Evolutionary conservation across 345 rosid genomes (phyloP).

Genomic region (Salix exigua): DNA sequence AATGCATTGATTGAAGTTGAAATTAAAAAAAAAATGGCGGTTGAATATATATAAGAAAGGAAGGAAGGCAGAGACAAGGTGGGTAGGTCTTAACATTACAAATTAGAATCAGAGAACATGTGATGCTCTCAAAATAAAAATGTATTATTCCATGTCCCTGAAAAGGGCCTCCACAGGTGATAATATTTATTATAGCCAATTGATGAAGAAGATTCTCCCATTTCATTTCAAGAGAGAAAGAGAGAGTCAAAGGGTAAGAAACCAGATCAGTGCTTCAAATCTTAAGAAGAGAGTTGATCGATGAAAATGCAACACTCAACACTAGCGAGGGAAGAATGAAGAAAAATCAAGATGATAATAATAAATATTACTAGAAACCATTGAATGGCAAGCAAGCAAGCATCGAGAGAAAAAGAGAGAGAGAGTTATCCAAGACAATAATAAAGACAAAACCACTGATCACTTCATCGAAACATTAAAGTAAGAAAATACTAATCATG

Average conservation of each 20-base stretch:
- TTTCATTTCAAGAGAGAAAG: background rate
- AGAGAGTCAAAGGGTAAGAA: background rate
- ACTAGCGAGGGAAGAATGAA: background rate
- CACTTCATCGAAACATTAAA: slow-evolving; percentile 3
- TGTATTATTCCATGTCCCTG: slow-evolving; percentile 7
- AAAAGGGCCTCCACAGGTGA: slow-evolving; percentile 24
- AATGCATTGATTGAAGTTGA: background rate
- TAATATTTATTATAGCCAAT: background rate
- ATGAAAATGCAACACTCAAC: background rate
- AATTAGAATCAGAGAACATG: background rate
- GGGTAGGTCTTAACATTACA: slow-evolving; percentile 12
- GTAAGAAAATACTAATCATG: background rate
- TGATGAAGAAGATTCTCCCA: background rate
- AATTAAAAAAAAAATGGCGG: background rate
- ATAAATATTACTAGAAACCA: background rate
- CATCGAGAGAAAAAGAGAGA: background rate
- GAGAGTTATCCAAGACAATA: slow-evolving; percentile 4
- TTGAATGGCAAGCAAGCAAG: background rate
- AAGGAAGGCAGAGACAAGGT: slow-evolving; percentile 9
- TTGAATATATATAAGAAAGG: background rate
- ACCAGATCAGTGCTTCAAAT: background rate
- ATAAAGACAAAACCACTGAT: background rate
- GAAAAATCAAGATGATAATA: background rate
- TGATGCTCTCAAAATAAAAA: slow-evolving; percentile 2
- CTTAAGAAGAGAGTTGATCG: background rate